Conservation (phyloP, 352 stramenopile species). For the Globisporangium mamillatum region DNA sequence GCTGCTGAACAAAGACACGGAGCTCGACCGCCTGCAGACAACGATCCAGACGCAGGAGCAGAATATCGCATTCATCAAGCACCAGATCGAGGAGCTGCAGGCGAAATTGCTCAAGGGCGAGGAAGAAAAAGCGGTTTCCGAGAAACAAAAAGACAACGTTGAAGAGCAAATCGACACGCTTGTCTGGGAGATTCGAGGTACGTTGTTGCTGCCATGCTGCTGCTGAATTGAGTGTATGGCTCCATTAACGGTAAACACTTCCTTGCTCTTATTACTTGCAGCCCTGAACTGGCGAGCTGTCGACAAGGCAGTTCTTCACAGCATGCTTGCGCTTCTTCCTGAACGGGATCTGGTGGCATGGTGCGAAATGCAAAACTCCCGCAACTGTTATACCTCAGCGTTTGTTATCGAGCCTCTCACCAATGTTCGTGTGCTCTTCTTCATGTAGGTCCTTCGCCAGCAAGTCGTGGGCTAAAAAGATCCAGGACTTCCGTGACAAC, state of each 20-base stretch:
- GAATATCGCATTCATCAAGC: constrained; percentile 43
- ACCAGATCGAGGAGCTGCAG: constrained; percentile 63
- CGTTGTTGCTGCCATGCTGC: background rate
- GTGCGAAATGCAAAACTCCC: constrained; percentile 18
- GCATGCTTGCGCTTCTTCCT: constrained; percentile 28
- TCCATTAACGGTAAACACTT: background rate
- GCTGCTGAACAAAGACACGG: constrained; percentile 31
- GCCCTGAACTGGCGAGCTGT: constrained; percentile 49
- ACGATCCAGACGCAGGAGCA: constrained; percentile 42
- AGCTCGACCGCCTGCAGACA: constrained; percentile 40
- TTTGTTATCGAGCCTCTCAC: background rate
- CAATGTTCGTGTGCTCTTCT: background rate
- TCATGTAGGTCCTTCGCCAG: constrained; percentile 36
- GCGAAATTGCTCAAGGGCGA: constrained; percentile 35
- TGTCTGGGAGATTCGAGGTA: constrained; percentile 68
- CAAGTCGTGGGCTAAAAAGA: constrained; percentile 38
- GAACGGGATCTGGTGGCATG: constrained; percentile 34
- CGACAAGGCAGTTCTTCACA: constrained; percentile 29
- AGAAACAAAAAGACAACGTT: constrained; percentile 35
- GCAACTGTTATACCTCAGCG: background rate
- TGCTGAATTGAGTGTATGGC: background rate
- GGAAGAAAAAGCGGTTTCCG: constrained; percentile 28
- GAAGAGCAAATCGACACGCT: constrained; percentile 57
- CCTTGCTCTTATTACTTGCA: constrained; percentile 13
- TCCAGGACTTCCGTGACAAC: constrained; percentile 22